Evolutionary conservation across 2,329 filamentous ascomycete genomes (phyloP), one percentile per base, ranked within the genome.

Genomic region (Paecilomyces fulvus): DNA sequence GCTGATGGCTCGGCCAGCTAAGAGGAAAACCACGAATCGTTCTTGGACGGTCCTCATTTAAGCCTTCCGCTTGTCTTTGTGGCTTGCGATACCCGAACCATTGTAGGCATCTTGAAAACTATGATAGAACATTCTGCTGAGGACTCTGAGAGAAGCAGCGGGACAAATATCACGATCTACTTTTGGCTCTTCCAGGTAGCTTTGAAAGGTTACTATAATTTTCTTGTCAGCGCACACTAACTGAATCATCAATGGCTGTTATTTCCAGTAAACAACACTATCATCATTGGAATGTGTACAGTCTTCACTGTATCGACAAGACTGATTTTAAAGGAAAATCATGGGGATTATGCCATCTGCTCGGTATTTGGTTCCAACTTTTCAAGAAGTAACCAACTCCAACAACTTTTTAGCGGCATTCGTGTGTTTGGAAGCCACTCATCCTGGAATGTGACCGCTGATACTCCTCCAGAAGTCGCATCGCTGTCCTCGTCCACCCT

Each of bases 401-500:
- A 20, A 43, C 14, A 43, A 17, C 10, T 3, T 43, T 17, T 8
- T 7, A 28, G 3, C 43, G 9, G 21, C 4, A 23, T 3, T 9
- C 7, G 23, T 49, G 23, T 49, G 11, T 25, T 23, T 49, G 1
- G n/a, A 48, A 23, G 8, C 5, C 48, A 8, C 14, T 49, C 9
- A 49, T 49, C 48, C 48, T 12, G 48, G 48, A 49, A 49, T 28
- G 11, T 49, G 48, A 49, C 21, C 8, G 10, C 48, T 49, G 6
- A 49, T 25, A 23, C 20, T 49, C 21, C 48, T 17, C 78, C 78
- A 80, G 50, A 79, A 74, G 25, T 75, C 73, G 59, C 78, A 80
- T 54, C 78, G 67, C 31, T 61, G 59, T 0, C 78, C 78, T 33
- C 78, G 65, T 0, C 75, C 76, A 0, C 71, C 77, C 55, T 80